Evolutionary conservation across 2,329 filamentous ascomycete genomes (phyloP).

Genomic region (Fusarium cyanostomum): DNA sequence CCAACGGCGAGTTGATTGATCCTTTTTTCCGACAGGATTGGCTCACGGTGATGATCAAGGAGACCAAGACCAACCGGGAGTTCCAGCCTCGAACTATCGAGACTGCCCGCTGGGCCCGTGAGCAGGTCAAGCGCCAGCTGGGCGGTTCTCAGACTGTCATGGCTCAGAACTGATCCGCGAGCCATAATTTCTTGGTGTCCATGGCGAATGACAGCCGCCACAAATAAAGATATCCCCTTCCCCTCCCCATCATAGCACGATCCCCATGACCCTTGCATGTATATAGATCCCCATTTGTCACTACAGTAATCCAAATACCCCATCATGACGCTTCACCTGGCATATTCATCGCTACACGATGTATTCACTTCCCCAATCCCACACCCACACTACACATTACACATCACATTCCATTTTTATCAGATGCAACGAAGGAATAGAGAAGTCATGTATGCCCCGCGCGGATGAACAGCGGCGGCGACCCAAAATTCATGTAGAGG

Average conservation of each 20-base stretch:
- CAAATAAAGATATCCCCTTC: constrained; percentile 23
- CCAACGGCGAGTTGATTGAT: constrained; percentile 83
- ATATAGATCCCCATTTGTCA: constrained; percentile 51
- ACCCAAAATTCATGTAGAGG: constrained; percentile 55
- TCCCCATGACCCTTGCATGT: constrained; percentile 52
- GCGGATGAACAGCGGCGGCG: constrained; percentile 48
- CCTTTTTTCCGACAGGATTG: constrained; percentile 94
- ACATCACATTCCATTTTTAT: constrained; percentile 42
- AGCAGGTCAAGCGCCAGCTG: constrained; percentile 94
- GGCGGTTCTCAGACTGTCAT: constrained; percentile 63
- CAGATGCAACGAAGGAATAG: constrained; percentile 51
- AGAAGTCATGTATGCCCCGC: constrained; percentile 55
- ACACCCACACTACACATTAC: constrained; percentile 35
- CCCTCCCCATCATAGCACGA: constrained; percentile 47
- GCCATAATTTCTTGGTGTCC: background rate
- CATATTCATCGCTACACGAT: constrained; percentile 38
- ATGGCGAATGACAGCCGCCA: constrained; percentile 10
- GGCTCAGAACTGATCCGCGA: constrained; percentile 55
- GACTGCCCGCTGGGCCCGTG: constrained; percentile 95
- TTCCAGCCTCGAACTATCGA: constrained; percentile 87
- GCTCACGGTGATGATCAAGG: constrained; percentile 89
- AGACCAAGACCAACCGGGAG: constrained; percentile 89
- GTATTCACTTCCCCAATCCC: constrained; percentile 33
- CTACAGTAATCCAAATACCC: constrained; percentile 54
- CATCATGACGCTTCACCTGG: constrained; percentile 47